Conservation (phyloP, 768 basidiomycete genomes). For the Mycena rosella region DNA sequence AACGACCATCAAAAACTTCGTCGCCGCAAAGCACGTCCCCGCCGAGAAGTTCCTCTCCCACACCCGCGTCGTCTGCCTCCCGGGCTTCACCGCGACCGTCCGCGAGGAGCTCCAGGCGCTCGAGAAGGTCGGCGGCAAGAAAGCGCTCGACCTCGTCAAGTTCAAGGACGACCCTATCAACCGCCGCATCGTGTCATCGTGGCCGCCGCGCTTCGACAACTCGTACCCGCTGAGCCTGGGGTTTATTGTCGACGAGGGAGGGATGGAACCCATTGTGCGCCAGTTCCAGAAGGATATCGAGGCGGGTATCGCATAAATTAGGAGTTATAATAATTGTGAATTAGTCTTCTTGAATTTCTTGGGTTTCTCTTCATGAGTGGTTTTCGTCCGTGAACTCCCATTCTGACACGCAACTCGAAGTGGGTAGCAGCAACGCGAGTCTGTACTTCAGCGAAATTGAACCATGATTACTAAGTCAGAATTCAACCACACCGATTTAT, state of each 20-base stretch:
- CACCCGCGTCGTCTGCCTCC: constrained; percentile 68
- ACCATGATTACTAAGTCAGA: too few species aligned
- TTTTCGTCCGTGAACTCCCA: too few species aligned
- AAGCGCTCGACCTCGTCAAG: constrained; percentile 59
- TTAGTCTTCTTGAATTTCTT: not conserved
- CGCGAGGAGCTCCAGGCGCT: constrained; percentile 68
- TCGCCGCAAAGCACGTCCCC: constrained; percentile 61
- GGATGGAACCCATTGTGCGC: constrained; percentile 59
- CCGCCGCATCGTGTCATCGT: constrained; percentile 59
- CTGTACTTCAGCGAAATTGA: too few species aligned
- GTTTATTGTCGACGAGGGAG: constrained; percentile 59
- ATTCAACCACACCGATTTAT: too few species aligned
- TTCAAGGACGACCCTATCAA: constrained; percentile 60
- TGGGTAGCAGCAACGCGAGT: too few species aligned
- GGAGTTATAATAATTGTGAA: not conserved
- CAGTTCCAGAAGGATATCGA: constrained; percentile 50
- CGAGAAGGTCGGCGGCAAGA: constrained; percentile 62
- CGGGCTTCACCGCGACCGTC: constrained; percentile 70
- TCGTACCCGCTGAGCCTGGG: constrained; percentile 57
- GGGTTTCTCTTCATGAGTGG: too few species aligned
- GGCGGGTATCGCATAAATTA: constrained; percentile 17
- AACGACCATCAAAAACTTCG: constrained; percentile 66
- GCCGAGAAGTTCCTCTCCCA: constrained; percentile 55
- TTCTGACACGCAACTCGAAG: too few species aligned
- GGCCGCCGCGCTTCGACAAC: constrained; percentile 63